Evolutionary conservation across 2,329 filamentous ascomycete species (phyloP).

Genomic region (Verticillium tricorpus): DNA sequence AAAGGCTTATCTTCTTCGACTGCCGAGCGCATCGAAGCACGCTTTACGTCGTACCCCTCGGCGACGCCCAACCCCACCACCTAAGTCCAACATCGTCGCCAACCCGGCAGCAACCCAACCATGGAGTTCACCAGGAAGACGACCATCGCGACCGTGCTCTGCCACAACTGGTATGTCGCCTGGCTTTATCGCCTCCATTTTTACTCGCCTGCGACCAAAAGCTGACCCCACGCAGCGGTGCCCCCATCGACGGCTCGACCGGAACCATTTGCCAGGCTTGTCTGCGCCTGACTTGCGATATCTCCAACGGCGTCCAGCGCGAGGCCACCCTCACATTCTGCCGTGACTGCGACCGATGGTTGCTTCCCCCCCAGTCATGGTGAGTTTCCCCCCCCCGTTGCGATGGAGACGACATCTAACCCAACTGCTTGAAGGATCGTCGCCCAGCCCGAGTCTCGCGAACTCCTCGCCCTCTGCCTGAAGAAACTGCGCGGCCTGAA

Average conservation of each 20-base stretch:
- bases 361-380: constrained; percentile 67
- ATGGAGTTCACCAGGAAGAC: constrained; percentile 4
- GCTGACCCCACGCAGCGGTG: constrained; percentile 43
- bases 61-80: background rate
- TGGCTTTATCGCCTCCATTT: background rate
- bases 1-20: background rate
- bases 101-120: background rate
- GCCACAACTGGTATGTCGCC: constrained; percentile 70
- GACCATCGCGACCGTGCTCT: constrained; percentile 59
- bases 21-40: background rate
- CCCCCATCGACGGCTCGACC: constrained; percentile 87
- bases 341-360: constrained; percentile 90
- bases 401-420: background rate
- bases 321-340: constrained; percentile 90
- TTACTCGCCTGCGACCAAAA: background rate
- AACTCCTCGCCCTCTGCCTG: constrained; percentile 87
- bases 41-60: background rate
- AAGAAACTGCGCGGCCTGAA: constrained; percentile 80
- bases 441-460: constrained; percentile 80
- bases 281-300: constrained; percentile 56
- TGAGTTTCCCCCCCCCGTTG: background rate
- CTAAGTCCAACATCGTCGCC: background rate
- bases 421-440: constrained; percentile 62
- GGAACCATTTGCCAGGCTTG: constrained; percentile 61
- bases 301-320: constrained; percentile 84